Conservation (phyloP, 345 rosid species). For the Salix caprea region DNA sequence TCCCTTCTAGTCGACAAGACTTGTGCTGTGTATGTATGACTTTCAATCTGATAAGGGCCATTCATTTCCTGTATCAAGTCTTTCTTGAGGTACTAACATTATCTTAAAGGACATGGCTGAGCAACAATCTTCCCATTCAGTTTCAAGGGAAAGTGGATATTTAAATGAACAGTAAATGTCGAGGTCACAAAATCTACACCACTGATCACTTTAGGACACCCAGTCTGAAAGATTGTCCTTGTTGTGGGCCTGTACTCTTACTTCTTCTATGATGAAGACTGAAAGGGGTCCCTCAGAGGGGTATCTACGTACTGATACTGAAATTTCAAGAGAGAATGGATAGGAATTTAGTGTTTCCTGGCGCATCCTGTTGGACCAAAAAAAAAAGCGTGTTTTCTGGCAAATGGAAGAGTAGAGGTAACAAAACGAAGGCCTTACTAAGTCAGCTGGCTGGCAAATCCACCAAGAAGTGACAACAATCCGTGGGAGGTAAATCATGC, state of each 20-base stretch:
- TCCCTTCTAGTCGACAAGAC: background rate
- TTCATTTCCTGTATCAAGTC: background rate
- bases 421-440: background rate
- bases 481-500: background rate
- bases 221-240: slow-evolving; percentile 9
- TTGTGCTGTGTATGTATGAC: background rate
- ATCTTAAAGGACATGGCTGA: slow-evolving; percentile 18
- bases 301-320: slow-evolving; percentile 10
- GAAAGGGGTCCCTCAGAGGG: slow-evolving; percentile 15
- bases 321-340: slow-evolving; percentile 10
- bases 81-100: slow-evolving; percentile 8
- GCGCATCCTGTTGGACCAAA: background rate
- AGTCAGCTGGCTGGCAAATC: background rate
- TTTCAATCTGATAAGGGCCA: background rate
- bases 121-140: slow-evolving; percentile 13
- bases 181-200: slow-evolving; percentile 3
- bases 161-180: background rate
- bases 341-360: background rate
- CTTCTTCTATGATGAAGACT: slow-evolving; percentile 15
- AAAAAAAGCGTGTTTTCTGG: background rate
- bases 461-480: background rate
- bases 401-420: background rate
- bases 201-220: slow-evolving; percentile 9
- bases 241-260: slow-evolving; percentile 19
- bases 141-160: slow-evolving; percentile 4